Conservation (phyloP, 2,329 filamentous ascomycete species). For the Cryoendolithus antarcticus region DNA sequence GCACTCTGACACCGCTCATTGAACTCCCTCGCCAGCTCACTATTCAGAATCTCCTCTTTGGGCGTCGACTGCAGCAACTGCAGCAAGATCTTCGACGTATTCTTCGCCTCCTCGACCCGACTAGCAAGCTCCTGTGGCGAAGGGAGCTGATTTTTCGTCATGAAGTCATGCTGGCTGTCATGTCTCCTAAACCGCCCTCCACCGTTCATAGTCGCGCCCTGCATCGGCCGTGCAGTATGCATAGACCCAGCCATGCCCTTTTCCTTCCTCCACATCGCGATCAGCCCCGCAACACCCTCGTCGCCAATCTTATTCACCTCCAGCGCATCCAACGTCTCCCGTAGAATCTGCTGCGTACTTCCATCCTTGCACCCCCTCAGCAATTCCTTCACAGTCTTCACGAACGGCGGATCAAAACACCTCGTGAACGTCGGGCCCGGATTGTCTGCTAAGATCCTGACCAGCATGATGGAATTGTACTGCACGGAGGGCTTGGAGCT, state of each 20-base stretch:
- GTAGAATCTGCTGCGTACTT: conserved; percentile 70
- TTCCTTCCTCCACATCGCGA: conserved; percentile 83
- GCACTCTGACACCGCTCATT: conserved; percentile 73
- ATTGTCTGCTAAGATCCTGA: conserved; percentile 85
- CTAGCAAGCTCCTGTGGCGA: conserved; percentile 64
- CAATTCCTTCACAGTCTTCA: conserved; percentile 60
- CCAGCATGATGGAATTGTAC: conserved; percentile 93
- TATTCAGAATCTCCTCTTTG: conserved; percentile 58
- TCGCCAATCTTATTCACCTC: conserved; percentile 61
- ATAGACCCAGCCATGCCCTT: conserved; percentile 40
- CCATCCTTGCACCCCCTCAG: conserved; percentile 59
- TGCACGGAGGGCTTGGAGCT: conserved; percentile 54
- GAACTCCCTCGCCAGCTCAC: conserved; percentile 91
- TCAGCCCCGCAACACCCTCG: conserved; percentile 55
- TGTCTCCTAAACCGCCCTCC: no score
- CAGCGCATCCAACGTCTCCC: conserved; percentile 74
- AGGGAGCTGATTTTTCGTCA: conserved; percentile 34
- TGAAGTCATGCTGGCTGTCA: conserved; percentile 1
- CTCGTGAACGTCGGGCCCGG: conserved; percentile 83
- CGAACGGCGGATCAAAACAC: conserved; percentile 77
- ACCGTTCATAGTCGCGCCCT: not conserved
- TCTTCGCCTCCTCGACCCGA: conserved; percentile 79
- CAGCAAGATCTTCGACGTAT: conserved; percentile 80
- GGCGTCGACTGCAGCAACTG: conserved; percentile 84
- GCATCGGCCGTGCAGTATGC: not conserved